phyloP scores from a whole-genome alignment of 805 yeast genomes.

The Suhomyces faveliae region DNA sequence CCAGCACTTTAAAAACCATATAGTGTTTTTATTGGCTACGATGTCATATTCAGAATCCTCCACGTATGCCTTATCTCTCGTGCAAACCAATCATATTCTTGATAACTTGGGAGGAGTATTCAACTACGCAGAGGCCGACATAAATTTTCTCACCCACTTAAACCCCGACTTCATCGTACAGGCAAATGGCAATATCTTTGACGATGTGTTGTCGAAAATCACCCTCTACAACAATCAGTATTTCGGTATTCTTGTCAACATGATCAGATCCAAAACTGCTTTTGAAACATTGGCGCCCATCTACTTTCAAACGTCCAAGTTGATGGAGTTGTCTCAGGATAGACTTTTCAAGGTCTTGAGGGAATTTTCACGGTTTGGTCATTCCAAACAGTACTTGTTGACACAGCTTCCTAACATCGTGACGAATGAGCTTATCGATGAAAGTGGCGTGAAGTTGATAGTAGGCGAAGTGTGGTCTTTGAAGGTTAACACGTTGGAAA shows the following conservation, averaged over 20 bases:
- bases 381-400: constrained; percentile 21
- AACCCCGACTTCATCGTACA: constrained; percentile 15
- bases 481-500: constrained; percentile 22
- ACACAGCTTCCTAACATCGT: constrained; percentile 24
- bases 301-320: constrained; percentile 9
- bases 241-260: constrained; percentile 26
- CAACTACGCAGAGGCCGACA: constrained; percentile 16
- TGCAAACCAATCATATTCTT: constrained; percentile 11
- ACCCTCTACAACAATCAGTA: constrained; percentile 19
- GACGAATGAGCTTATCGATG: constrained; percentile 18
- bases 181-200: constrained; percentile 12
- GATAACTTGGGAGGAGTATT: constrained; percentile 16
- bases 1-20: constrained; percentile 13
- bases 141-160: constrained; percentile 18
- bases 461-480: constrained; percentile 25
- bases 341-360: constrained; percentile 19
- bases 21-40: constrained; percentile 18
- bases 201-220: constrained; percentile 12
- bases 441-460: constrained; percentile 11
- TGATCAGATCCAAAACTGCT: constrained; percentile 14
- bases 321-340: constrained; percentile 21
- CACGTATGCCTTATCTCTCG: background rate
- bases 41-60: constrained; percentile 17
- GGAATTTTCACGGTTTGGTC: constrained; percentile 18
- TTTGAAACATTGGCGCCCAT: constrained; percentile 14